Evolutionary conservation across 2,329 filamentous ascomycete genomes (phyloP).

Genomic region (Hymenoscyphus albidus): DNA sequence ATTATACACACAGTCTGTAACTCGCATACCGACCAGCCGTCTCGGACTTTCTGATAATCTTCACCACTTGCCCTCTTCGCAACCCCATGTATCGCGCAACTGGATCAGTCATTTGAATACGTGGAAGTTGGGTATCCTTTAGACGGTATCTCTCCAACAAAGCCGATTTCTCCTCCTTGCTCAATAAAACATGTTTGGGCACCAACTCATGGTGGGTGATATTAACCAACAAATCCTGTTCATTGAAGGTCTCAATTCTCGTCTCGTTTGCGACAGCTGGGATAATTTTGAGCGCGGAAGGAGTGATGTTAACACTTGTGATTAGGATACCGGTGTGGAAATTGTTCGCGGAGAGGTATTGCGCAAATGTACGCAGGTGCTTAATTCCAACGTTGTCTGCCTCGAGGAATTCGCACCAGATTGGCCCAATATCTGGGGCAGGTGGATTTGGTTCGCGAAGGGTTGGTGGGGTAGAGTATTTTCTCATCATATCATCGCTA

Average conservation of each 20-base stretch:
- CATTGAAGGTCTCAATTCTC: slow-evolving; percentile 90
- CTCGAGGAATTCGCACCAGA: slow-evolving; percentile 89
- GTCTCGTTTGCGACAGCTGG: slow-evolving; percentile 70
- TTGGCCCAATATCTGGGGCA: slow-evolving; percentile 71
- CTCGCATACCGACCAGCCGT: slow-evolving; percentile 95
- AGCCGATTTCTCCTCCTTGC: slow-evolving; percentile 81
- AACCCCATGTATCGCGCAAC: slow-evolving; percentile 89
- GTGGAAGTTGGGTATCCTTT: slow-evolving; percentile 94
- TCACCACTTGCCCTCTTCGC: slow-evolving; percentile 89
- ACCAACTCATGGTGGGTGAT: slow-evolving; percentile 98
- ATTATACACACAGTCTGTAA: slow-evolving; percentile 70
- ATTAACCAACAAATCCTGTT: slow-evolving; percentile 94
- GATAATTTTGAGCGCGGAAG: slow-evolving; percentile 83
- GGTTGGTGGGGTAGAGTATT: slow-evolving; percentile 72
- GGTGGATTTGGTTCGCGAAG: slow-evolving; percentile 64
- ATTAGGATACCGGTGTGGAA: slow-evolving; percentile 91
- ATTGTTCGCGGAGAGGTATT: slow-evolving; percentile 73
- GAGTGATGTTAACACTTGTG: slow-evolving; percentile 75
- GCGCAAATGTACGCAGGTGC: slow-evolving; percentile 86
- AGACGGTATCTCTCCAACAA: slow-evolving; percentile 85
- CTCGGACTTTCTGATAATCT: slow-evolving; percentile 94
- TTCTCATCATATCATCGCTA: slow-evolving; percentile 76
- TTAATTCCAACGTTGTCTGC: slow-evolving; percentile 82
- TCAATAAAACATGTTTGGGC: slow-evolving; percentile 86
- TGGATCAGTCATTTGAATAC: slow-evolving; percentile 87